Evolutionary conservation across 2,329 filamentous ascomycete genomes (phyloP), one percentile per base, ranked within the genome.

Genomic region (Fusarium virguliforme): DNA sequence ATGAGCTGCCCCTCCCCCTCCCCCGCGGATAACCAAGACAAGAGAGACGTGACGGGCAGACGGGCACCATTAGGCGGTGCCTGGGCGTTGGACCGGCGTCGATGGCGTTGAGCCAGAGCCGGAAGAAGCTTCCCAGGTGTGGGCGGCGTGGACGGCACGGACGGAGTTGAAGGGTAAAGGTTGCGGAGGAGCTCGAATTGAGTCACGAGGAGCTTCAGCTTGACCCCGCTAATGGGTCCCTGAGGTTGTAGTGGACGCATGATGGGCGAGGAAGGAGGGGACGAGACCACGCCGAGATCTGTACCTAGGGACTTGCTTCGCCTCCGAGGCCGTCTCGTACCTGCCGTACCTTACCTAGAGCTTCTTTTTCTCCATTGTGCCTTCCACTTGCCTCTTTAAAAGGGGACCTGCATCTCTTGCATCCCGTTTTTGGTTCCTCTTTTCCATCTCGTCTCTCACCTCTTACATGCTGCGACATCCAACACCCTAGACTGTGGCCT

Each of bases 221-320:
- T 50, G 15, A 41, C 60, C 30, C 41, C 51, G 24, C 66, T 37
- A 30, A 54, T 50, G 40, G 54, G 40, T 43, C 26, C 43, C 26
- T 48, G 43, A 48, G 24, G 43, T 48, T 43, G 40, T 70, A 67
- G 67, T 70, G 70, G 64, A 62, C 66, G 67, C 63, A 64, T 64
- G 70, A 67, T 61, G 66, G 50, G 32, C 35, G 53, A 46, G 60
- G 59, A 67, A 54, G 60, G 69, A 53, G 41, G 60, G 65, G 65
- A 67, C 63, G 62, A 70, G 68, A 67, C 66, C 62, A 43, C 60
- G 58, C 56, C 24, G 40, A 60, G 62, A 71, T 67, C 71, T 70
- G 68, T 57, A 68, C 48, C 48, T 28, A 56, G 41, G 41, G 41
- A 18, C 18, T 18, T 46, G 41, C 41, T 46, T 46, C 26, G 41